phyloP scores from a whole-genome alignment of 2,329 filamentous ascomycete species.

The Rhynchosporium graminicola region DNA sequence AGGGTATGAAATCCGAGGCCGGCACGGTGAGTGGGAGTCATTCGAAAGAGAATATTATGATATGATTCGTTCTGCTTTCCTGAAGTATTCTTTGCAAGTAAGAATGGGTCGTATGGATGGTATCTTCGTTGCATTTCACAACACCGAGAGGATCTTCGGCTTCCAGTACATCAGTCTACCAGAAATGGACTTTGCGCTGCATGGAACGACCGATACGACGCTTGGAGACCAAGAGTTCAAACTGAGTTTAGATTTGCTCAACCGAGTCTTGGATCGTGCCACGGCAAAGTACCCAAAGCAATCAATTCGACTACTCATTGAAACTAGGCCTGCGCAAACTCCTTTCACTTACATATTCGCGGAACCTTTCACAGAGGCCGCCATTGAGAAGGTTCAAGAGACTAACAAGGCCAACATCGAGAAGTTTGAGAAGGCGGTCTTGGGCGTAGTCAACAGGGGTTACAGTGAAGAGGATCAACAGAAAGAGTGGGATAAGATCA shows the following conservation, averaged over 20 bases:
- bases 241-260: slow-evolving; percentile 75
- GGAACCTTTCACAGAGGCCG: slow-evolving; percentile 73
- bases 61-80: slow-evolving; percentile 90
- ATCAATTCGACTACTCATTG: slow-evolving; percentile 79
- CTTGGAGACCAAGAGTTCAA: slow-evolving; percentile 86
- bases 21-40: slow-evolving; percentile 80
- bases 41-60: slow-evolving; percentile 96
- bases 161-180: slow-evolving; percentile 89
- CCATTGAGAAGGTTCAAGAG: slow-evolving; percentile 74
- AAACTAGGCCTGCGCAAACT: slow-evolving; percentile 60
- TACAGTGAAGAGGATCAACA: slow-evolving; percentile 31
- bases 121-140: slow-evolving; percentile 96
- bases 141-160: slow-evolving; percentile 91
- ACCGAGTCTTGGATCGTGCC: slow-evolving; percentile 75
- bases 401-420: slow-evolving; percentile 64
- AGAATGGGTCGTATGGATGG: slow-evolving; percentile 98
- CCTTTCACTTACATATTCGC: slow-evolving; percentile 88
- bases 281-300: slow-evolving; percentile 72
- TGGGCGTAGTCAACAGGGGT: slow-evolving; percentile 47
- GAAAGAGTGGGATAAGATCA: slow-evolving; percentile 38
- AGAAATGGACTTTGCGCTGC: slow-evolving; percentile 90
- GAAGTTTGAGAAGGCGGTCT: slow-evolving; percentile 65
- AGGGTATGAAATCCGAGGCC: slow-evolving; percentile 82
- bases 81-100: slow-evolving; percentile 96
- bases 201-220: slow-evolving; percentile 66